Base-by-base conservation (phyloP, 2,329 filamentous ascomycete genomes). In the Botryotinia globosa region DNA sequence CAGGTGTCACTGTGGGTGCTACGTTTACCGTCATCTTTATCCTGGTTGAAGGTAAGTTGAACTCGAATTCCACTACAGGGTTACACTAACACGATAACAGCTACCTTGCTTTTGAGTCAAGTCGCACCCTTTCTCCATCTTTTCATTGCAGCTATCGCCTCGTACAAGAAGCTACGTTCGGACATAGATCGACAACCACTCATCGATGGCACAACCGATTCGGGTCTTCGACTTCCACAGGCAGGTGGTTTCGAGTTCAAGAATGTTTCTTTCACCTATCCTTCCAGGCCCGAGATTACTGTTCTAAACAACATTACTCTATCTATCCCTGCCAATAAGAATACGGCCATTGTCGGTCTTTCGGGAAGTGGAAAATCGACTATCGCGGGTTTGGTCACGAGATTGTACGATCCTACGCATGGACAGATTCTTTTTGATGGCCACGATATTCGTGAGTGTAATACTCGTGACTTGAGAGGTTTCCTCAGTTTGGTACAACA, bases 71-170 rank as follows among this genome's bases (percentile, higher is more conserved):
- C 42, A 10, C 16, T 25, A 7, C 45, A 9, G 32, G 22, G 18
- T 56, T n/a, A 14, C 67, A 62, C 70, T 75, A 51, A 74, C 64
- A 62, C 34, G 29, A 39, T 29, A 39, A 62, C 32, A 78, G 77
- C 76, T 45, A 74, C 88, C 14, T 87, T 91, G 66, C 85, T 91
- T 48, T 83, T 91, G 37, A 88, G 89, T 44, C 85, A 86, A 69
- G 87, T 91, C 67, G 89, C 88, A 0, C 90, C 90, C 0, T 85
- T 91, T 66, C 81, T 92, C 22, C 88, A 89, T 22, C 85, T 89
- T 18, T 87, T 91, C 45, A 86, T 87, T 2, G 83, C 85, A 45
- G 89, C 89, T 0, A 84, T 87, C 3, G 84, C 87, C 2, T 82
- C 89, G 0, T 92, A 87, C 76, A 81, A 86, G 72, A 88, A 89